These are phyloP conservation scores for Yamadazyma tumulicola DNA, from an alignment of 805 yeast species.

Conservation along the genomic window DNA sequence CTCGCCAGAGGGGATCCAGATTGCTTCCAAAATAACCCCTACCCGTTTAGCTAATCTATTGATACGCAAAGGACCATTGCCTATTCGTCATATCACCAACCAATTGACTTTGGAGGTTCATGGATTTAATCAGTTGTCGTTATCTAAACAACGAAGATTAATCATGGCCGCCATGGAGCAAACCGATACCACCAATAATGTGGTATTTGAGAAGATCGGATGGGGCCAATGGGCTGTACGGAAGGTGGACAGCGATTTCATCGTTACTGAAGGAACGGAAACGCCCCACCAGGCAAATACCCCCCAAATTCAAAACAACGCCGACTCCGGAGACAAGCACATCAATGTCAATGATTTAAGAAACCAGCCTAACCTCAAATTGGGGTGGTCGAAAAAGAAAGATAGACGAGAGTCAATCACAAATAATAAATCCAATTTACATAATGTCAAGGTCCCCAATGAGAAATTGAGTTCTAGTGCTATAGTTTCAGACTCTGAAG, in stretches of 20 bases:
- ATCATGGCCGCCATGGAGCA: constrained; percentile 86
- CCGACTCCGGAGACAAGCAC: background rate
- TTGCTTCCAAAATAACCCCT: constrained; percentile 82
- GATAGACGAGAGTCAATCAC: constrained; percentile 52
- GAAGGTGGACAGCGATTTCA: constrained; percentile 42
- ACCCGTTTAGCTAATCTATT: constrained; percentile 68
- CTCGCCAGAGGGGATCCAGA: constrained; percentile 83
- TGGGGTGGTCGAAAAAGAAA: constrained; percentile 40
- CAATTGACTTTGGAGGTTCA: constrained; percentile 72
- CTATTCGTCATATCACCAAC: constrained; percentile 84
- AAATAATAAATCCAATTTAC: constrained; percentile 41
- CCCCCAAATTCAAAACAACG: background rate
- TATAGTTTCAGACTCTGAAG: constrained; percentile 26
- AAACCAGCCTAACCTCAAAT: constrained; percentile 29
- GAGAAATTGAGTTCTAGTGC: constrained; percentile 26
- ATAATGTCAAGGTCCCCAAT: constrained; percentile 44
- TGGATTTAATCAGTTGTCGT: constrained; percentile 73
- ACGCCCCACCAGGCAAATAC: background rate
- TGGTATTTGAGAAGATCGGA: constrained; percentile 87
- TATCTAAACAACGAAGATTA: constrained; percentile 84
- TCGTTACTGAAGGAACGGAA: constrained; percentile 46
- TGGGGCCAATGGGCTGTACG: constrained; percentile 98
- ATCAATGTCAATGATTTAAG: constrained; percentile 31
- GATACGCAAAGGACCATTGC: constrained; percentile 76
- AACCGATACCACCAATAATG: constrained; percentile 56